Percentiles rank a stretch among this genome's conserved stretches.
Conservation (phyloP, 2,329 filamentous ascomycete species). For the Fusarium redolens region DNA sequence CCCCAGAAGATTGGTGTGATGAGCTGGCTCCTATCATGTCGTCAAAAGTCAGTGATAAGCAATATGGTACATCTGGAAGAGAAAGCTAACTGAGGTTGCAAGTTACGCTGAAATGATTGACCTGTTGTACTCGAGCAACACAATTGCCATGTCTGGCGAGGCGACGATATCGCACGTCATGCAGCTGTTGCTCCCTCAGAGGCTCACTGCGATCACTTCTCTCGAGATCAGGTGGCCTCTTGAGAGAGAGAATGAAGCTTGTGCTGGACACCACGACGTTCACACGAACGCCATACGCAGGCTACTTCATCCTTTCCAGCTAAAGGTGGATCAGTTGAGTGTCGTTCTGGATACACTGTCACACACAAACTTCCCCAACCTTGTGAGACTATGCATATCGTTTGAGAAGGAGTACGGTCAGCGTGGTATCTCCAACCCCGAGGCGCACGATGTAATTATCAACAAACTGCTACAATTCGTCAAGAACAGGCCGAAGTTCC, state of each 20-base stretch:
- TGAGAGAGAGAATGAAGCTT: background rate
- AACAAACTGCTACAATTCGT: background rate
- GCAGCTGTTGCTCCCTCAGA: background rate
- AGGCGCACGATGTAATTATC: background rate
- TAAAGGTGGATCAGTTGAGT: background rate
- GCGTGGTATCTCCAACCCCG: background rate
- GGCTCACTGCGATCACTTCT: background rate
- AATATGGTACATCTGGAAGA: too few relatives aligned
- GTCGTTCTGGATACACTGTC: background rate
- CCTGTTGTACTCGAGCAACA: conserved; percentile 4
- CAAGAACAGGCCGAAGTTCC: background rate
- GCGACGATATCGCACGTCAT: background rate
- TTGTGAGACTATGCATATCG: background rate
- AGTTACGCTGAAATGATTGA: conserved; percentile 12
- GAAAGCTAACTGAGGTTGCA: background rate
- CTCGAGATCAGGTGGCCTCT: conserved; percentile 1
- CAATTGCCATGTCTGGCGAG: background rate
- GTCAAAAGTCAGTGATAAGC: conserved; percentile 11
- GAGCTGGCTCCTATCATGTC: conserved; percentile 12
- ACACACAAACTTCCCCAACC: background rate
- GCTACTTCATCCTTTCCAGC: background rate
- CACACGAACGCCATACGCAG: background rate
- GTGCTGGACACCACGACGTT: background rate
- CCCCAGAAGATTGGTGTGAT: background rate
- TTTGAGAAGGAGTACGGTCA: background rate